These are phyloP conservation scores for Pseudopithomyces maydicus DNA, from an alignment of 2,329 filamentous ascomycete species.

Conservation along the genomic window DNA sequence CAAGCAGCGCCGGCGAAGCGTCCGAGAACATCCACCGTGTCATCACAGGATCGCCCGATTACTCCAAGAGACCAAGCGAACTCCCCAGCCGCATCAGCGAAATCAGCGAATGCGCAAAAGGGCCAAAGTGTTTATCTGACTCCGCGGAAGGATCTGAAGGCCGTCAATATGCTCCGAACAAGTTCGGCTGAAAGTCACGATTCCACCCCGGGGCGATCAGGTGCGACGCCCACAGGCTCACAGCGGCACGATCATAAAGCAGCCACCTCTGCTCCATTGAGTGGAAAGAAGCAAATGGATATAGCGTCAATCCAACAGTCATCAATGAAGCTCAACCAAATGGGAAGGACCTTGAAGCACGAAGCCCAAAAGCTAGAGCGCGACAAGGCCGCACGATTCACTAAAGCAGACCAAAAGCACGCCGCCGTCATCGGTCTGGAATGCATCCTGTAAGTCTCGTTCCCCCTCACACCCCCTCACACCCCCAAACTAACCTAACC, in stretches of 20 bases:
- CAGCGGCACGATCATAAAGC: conserved; percentile 30
- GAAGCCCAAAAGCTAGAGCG: conserved; percentile 45
- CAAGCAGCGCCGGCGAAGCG: conserved; percentile 36
- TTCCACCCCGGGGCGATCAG: conserved; percentile 41
- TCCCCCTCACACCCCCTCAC: not conserved
- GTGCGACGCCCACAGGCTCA: conserved; percentile 29
- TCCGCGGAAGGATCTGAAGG: conserved; percentile 42
- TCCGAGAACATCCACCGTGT: conserved; percentile 27
- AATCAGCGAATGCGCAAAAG: conserved; percentile 36
- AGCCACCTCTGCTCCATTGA: conserved; percentile 34
- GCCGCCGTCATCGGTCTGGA: conserved; percentile 52
- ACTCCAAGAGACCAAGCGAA: conserved; percentile 35
- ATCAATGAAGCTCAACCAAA: conserved; percentile 46
- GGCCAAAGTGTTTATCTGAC: conserved; percentile 32
- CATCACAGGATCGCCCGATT: conserved; percentile 35
- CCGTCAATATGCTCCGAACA: conserved; percentile 43
- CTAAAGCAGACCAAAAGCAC: conserved; percentile 41
- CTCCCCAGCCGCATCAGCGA: conserved; percentile 36
- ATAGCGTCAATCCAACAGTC: conserved; percentile 44
- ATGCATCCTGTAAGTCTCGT: conserved; percentile 46
- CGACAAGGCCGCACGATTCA: conserved; percentile 27
- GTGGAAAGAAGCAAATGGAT: conserved; percentile 36
- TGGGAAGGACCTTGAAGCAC: conserved; percentile 54
- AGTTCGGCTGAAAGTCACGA: conserved; percentile 41
- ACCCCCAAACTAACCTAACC: conserved; percentile 19